Base-by-base conservation (phyloP, 805 yeast genomes). In the Komagataella populi region DNA sequence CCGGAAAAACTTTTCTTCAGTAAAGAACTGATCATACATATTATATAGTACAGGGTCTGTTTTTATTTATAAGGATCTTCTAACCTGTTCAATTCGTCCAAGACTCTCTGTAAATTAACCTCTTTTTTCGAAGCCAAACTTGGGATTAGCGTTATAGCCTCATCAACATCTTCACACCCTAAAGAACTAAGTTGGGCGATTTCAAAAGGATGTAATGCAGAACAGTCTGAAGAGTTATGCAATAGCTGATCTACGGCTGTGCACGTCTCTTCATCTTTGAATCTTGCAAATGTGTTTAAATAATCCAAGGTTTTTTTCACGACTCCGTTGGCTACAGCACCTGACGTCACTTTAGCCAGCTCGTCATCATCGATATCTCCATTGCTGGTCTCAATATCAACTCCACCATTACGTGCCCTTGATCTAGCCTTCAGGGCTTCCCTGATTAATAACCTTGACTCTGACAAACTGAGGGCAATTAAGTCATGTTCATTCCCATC, bases 141-240 rank as follows among this genome's bases (percentile, higher is more conserved):
- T 48, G 99, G 97, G 53, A 93, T 83, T 60, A 93, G 73, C 16
- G 96, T 87, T 68, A 87, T 87, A 44, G 98, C 98, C 71, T 93
- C 99, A 62, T 79, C 99, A 5, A 95, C 89, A 55, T 91, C 97
- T 62, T 91, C 99, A 68, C 97, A 90, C 30, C 93, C 85, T 55
- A 91, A 73, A 3, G 95, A 87, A 23, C 77, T 81, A 54, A 84
- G 70, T 67, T 93, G 98, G 1, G 98, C 96, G 51, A 87, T 73
- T 69, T 93, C 99, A 65, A 93, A 93, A 1, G 99, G 98, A 70
- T 93, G 99, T 59, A 93, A 68, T 23, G 80, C 83, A 46, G 78
- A 70, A 60, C 83, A 84, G 56, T 87, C 95, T 49, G 84, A 80
- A 23, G 83, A 70, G 14, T 46, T 24, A 55, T 80, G 82, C 61